Conservation (phyloP, 2,329 filamentous ascomycete genomes). For the Penicillium sp. region DNA sequence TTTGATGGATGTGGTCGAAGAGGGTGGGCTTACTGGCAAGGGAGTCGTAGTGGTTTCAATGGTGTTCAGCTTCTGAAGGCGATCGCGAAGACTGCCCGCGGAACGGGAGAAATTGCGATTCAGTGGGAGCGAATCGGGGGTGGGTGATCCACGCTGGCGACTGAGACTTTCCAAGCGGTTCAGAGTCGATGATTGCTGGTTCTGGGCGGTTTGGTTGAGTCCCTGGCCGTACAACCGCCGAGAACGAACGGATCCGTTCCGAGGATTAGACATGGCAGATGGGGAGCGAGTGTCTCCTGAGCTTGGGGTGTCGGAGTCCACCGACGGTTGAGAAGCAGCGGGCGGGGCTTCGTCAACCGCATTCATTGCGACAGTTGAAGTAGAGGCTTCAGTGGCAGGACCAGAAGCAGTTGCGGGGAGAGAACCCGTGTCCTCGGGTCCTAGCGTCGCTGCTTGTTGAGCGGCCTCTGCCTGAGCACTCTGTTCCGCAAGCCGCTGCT, state of each 20-base stretch:
- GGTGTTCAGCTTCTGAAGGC: constrained; percentile 32
- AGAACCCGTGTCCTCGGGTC: constrained; percentile 45
- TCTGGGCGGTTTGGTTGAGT: constrained; percentile 70
- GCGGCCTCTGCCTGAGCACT: constrained; percentile 28
- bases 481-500: constrained; percentile 39
- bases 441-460: constrained; percentile 35
- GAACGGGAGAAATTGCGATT: constrained; percentile 49
- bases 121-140: constrained; percentile 44
- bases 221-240: constrained; percentile 78
- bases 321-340: constrained; percentile 21
- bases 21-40: constrained; percentile 39
- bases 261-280: constrained; percentile 40
- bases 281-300: constrained; percentile 17
- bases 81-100: constrained; percentile 60
- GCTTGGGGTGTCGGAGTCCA: constrained; percentile 18
- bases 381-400: constrained; percentile 61
- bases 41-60: constrained; percentile 17
- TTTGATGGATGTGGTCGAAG: constrained; percentile 33
- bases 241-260: constrained; percentile 63
- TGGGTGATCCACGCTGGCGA: constrained; percentile 53
- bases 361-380: constrained; percentile 74
- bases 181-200: constrained; percentile 70
- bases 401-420: constrained; percentile 76
- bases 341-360: constrained; percentile 69
- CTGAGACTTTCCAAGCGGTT: constrained; percentile 75